These are phyloP conservation scores for Lichtheimia ornata DNA, from an alignment of 371 early-diverging fungal genomes.

Conservation along the genomic window DNA sequence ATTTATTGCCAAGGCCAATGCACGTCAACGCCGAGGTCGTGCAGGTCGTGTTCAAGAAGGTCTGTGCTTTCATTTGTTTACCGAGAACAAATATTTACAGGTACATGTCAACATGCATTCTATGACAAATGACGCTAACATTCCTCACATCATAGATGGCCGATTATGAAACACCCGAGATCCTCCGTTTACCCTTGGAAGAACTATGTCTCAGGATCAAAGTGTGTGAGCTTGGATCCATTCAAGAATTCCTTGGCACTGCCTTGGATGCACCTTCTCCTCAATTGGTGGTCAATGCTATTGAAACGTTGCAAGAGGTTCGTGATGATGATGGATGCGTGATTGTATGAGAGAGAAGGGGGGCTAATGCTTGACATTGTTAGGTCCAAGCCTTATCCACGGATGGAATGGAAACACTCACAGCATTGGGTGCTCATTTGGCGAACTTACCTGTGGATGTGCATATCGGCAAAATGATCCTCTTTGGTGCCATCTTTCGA, in stretches of 20 bases:
- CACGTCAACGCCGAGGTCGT: conserved; percentile 88
- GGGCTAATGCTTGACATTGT: background rate
- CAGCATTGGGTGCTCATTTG: conserved; percentile 88
- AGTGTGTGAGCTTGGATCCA: conserved; percentile 57
- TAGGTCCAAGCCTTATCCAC: conserved; percentile 51
- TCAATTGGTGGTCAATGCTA: conserved; percentile 69
- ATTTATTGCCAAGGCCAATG: conserved; percentile 82
- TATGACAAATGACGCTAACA: background rate
- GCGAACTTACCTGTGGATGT: conserved; percentile 87
- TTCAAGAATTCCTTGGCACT: conserved; percentile 62
- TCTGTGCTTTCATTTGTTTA: conserved; percentile 74
- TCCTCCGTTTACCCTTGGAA: conserved; percentile 79
- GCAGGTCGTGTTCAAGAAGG: conserved; percentile 92
- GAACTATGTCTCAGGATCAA: conserved; percentile 82
- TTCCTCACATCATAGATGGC: conserved; percentile 44
- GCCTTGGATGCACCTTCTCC: conserved; percentile 77
- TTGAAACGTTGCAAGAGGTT: conserved; percentile 62
- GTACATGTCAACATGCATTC: conserved; percentile 28
- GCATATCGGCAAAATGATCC: conserved; percentile 85
- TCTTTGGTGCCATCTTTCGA: conserved; percentile 79
- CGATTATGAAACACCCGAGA: conserved; percentile 77
- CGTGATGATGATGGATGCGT: background rate
- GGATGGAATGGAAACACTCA: conserved; percentile 61
- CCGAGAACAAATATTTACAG: conserved; percentile 51
- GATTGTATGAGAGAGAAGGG: background rate